Base-by-base conservation (phyloP, 495 filamentous ascomycete genomes). In the Bacidia gigantensis region DNA sequence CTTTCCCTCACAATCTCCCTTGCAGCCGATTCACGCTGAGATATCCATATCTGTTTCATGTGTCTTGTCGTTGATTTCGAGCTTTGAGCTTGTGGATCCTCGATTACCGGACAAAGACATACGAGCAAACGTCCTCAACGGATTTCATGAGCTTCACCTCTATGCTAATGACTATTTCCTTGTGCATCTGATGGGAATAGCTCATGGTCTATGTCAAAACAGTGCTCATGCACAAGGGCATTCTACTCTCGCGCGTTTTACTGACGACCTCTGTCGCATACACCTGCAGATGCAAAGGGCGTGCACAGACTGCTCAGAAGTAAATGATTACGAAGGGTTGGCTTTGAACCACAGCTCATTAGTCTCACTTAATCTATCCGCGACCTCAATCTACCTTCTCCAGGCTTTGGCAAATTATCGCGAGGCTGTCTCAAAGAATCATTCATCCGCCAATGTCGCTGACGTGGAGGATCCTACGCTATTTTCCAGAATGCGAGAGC, bases 91-190 rank as follows among this genome's bases (percentile, higher is more conserved):
- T 5, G 39, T 58, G 0, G 51, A 58, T 32, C 51, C 51, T 21
- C 20, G 20, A 5, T 17, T 51, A 11, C 11, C 51, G 25, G 35
- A 54, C 10, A 26, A 46, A 0, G 43, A 45, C 11, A 35, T 26
- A 18, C 25, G 47, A 3, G 12, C 23, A 14, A 23, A 46, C 23
- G 41, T 58, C 24, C 0, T 22, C 2, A 25, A 17, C 3, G 20
- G 46, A 23, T 43, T 54, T 5, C 47, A 58, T 24, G 56, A 50
- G 2, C 23, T 58, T 1, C 51, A 54, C 24, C 2, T 51, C 2
- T 58, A 58, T 21, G 51, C 56, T 12, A 29, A 29, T 26, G 56
- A 58, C 21, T 35, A 58, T 41, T 50, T 53, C 42, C 2, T 50
- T 20, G 46, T 51, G 26, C 56, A 58, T 45, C 51, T 58, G 11